phyloP scores from a whole-genome alignment of 2,329 filamentous ascomycete genomes.

The Cladosporium cucumerinum region DNA sequence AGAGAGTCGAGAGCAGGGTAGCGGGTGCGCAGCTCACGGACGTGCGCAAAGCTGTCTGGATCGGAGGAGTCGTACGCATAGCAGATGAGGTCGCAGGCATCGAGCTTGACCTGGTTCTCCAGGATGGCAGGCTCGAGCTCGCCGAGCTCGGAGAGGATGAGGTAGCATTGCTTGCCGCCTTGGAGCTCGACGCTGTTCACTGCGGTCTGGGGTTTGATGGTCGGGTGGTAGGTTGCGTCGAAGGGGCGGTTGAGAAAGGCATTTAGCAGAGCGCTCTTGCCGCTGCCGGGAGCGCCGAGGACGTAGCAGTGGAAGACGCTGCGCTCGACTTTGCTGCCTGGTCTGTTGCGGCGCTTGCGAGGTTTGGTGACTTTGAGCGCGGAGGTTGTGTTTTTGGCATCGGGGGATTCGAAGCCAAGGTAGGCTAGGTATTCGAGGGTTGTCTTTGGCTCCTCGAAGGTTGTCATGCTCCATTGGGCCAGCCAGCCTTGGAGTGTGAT shows the following conservation, averaged over 20 bases:
- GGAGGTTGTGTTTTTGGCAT: constrained; percentile 67
- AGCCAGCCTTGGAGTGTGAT: constrained; percentile 97
- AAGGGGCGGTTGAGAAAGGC: constrained; percentile 89
- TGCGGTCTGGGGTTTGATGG: constrained; percentile 87
- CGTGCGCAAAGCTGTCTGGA: constrained; percentile 90
- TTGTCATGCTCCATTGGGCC: constrained; percentile 99
- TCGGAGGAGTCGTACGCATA: constrained; percentile 97
- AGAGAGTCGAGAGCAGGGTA: constrained; percentile 84
- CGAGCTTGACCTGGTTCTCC: constrained; percentile 84
- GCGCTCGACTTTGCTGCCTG: constrained; percentile 75
- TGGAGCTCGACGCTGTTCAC: constrained; percentile 96
- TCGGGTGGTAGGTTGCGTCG: constrained; percentile 75
- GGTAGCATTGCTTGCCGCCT: constrained; percentile 93
- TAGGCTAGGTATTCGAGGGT: constrained; percentile 95
- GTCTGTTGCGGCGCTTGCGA: constrained; percentile 76
- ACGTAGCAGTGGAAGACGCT: constrained; percentile 95
- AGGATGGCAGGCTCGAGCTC: constrained; percentile 93
- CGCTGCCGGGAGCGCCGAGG: constrained; percentile 77
- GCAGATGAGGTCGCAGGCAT: constrained; percentile 89
- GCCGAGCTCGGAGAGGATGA: constrained; percentile 92
- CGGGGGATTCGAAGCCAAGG: constrained; percentile 83
- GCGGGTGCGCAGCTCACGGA: constrained; percentile 73
- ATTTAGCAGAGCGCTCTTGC: constrained; percentile 87
- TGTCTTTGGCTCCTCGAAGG: constrained; percentile 90
- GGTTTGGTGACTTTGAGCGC: constrained; percentile 91